Percentiles rank a stretch among this genome's conserved stretches.
Conservation (phyloP, 768 basidiomycete species). For the Pluteus cervinus region DNA sequence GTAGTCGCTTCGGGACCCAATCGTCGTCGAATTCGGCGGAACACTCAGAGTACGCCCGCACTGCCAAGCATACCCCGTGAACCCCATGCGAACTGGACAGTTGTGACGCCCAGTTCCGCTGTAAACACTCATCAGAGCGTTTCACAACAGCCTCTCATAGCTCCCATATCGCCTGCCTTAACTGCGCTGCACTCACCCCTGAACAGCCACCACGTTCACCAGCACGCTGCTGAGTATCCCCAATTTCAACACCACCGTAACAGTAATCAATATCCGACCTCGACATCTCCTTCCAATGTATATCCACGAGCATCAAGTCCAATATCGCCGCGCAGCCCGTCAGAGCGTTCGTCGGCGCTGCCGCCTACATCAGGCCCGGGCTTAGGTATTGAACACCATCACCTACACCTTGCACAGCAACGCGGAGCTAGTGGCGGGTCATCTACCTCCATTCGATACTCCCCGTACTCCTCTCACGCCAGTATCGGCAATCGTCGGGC, state of each 20-base stretch:
- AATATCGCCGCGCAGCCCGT: no score
- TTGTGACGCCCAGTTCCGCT: conserved; percentile 1
- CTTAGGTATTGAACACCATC: no score
- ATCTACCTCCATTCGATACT: conserved; percentile 8
- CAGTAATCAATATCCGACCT: no score
- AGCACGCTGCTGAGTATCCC: not conserved
- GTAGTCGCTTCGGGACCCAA: conserved; percentile 57
- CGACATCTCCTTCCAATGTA: no score
- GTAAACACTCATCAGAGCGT: not conserved
- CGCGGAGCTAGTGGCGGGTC: no score
- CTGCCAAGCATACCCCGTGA: conserved; percentile 1
- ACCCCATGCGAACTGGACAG: conserved; percentile 6
- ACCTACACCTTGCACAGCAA: no score
- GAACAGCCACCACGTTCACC: not conserved
- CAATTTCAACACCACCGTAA: conserved; percentile 3
- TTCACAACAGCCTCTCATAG: not conserved
- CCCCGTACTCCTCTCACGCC: conserved; percentile 6
- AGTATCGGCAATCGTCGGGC: no score
- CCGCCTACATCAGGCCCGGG: no score
- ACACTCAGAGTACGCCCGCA: conserved; percentile 29
- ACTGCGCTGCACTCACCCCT: not conserved
- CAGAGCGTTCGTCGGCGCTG: no score
- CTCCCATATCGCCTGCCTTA: not conserved
- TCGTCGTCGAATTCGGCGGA: conserved; percentile 57
- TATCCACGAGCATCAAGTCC: no score